Base-by-base conservation (phyloP, 441 rosid genomes). In the Pelargonium cotyledonis region DNA sequence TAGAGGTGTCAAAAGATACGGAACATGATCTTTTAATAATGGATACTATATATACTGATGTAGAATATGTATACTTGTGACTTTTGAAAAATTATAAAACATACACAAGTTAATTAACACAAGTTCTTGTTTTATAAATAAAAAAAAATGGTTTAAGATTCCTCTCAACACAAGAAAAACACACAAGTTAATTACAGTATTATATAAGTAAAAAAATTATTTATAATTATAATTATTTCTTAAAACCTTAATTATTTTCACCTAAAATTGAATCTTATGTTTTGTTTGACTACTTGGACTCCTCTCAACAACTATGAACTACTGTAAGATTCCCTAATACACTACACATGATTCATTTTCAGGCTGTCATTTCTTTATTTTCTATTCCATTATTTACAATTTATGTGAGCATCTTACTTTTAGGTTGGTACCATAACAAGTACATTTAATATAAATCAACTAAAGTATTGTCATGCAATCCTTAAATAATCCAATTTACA, bases 21-120 rank as follows among this genome's bases (percentile, higher is more conserved):
- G 10, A 69, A 70, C 73, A 68, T 53, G 67, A 73, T 15, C 73
- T 35, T 40, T n/a, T n/a, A n/a, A n/a, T n/a, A n/a, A n/a, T n/a
- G n/a, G n/a, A n/a, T n/a, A n/a, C n/a, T n/a, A n/a, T n/a, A n/a
- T n/a, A n/a, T n/a, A n/a, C 14, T 66, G 65, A 40, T 40, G 26
- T 53, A 71, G 65, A 77, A 47, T 40, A 62, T 55, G 53, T 7
- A 18, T 66, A 40, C 43, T 57, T 68, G 8, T 65, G 21, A 14
- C 8, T 9, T 26, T 14, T 10, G 19, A 57, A 62, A 68, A 10
- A 2, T 21, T 40, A 47, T 47, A 12, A 47, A 3, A 7, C 2
- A 9, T 46, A 7, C 51, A 7, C 11, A 46, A 2, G n/a, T n/a
- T n/a, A n/a, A n/a, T n/a, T n/a, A n/a, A n/a, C n/a, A n/a, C n/a